Base-by-base conservation (phyloP, 257 asterid species). In the Lavandula angustifolia region DNA sequence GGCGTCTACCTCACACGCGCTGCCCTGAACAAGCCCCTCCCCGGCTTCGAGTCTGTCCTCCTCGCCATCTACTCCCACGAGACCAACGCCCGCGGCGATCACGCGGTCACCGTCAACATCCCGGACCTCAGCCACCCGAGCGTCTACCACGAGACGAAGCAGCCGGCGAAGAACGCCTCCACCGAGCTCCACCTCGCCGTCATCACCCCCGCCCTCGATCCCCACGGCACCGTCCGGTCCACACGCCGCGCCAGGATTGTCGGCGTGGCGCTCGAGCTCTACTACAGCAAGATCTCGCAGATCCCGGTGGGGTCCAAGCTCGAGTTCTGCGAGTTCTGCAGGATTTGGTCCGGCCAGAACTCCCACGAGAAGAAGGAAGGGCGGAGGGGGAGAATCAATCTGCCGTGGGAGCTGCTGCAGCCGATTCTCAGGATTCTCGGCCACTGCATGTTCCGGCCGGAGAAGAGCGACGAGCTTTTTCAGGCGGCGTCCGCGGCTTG, bases 21-120 rank as follows among this genome's bases (percentile, higher is more conserved):
- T 35, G 75, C 80, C 55, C 88, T 84, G 18, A 81, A 76, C 64
- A 87, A 82, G 56, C 95, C 98, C 5, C 76, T 91, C 14, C 87
- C 96, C 0, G 95, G 96, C 8, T 89, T 92, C 50, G 98, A 88
- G 57, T 89, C 89, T 52, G 87, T 92, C 46, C 82, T 92, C 9
- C 73, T 92, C 18, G 95, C 98, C 14, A 76, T 92, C 50, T 85
- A 89, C 71, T 84, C 87, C 34, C 81, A 82, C 73, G 96, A 88
- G 62, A 92, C 92, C 8, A 58, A 81, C 17, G 11, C 78, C 9
- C 81, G 95, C 2, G 74, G 79, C 37, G 91, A 95, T 38, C 87
- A 85, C 9, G 75, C 91, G 5, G 18, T 74, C 31, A 80, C 96
- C 1, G 92, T 85, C 1, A 77, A 69, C 60, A 78, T 92, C 59